Conservation (phyloP, 78 protist genomes). For the Planoprotostelium fungivorum region DNA sequence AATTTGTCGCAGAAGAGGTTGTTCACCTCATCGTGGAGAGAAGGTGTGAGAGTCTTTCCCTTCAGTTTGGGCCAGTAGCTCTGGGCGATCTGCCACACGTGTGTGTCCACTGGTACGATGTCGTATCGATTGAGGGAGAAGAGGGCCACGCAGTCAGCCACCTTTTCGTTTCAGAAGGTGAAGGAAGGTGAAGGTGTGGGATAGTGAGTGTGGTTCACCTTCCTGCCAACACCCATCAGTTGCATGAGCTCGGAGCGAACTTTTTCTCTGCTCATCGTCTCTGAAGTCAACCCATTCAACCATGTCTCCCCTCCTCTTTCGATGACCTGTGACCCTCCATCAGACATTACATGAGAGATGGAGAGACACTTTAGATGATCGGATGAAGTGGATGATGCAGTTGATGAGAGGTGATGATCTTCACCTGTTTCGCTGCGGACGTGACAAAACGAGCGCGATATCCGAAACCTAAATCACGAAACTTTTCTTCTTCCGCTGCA, state of each 20-base stretch:
- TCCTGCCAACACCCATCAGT: conserved; percentile 55
- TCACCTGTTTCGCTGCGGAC: conserved; percentile 29
- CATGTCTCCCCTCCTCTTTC: conserved; percentile 53
- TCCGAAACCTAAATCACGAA: conserved; percentile 82
- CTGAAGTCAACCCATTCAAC: conserved; percentile 10
- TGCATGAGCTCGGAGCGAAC: conserved; percentile 8
- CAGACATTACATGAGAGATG: too few relatives aligned
- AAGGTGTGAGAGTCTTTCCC: conserved; percentile 32
- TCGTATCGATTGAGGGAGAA: conserved; percentile 60
- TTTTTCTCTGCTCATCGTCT: conserved; percentile 1
- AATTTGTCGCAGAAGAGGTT: conserved; percentile 19
- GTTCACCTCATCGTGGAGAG: conserved; percentile 19
- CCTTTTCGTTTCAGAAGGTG: too few relatives aligned
- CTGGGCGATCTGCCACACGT: conserved; percentile 64
- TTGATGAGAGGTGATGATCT: background rate
- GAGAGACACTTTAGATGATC: too few relatives aligned
- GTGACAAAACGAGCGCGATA: conserved; percentile 74
- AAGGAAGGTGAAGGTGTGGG: background rate
- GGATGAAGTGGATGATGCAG: background rate
- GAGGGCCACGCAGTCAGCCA: conserved; percentile 89
- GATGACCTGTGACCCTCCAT: background rate
- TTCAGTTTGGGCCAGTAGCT: conserved; percentile 31
- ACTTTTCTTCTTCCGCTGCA: conserved; percentile 18
- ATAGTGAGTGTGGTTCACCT: background rate
- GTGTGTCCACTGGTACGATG: conserved; percentile 77